These are phyloP conservation scores for Eucalyptus leucophloia DNA, from an alignment of 345 rosid genomes.

Conservation along the genomic window DNA sequence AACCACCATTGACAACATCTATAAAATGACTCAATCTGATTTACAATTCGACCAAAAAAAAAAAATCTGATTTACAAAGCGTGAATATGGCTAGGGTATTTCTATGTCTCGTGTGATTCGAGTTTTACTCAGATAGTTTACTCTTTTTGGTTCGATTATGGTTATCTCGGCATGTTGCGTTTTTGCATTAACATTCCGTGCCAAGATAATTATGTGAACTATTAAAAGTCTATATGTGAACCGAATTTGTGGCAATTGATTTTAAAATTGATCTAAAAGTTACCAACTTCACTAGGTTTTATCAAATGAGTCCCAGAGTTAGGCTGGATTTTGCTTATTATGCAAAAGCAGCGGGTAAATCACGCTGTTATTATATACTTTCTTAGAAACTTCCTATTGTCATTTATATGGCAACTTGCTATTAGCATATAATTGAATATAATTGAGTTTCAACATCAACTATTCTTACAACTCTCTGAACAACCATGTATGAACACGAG, in stretches of 20 bases:
- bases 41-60: no score
- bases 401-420: not conserved
- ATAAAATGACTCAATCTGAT: no score
- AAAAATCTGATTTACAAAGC: no score
- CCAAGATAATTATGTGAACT: not conserved
- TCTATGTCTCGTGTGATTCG: not conserved
- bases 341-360: not conserved
- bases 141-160: not conserved
- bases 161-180: not conserved
- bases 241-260: not conserved
- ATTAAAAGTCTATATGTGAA: not conserved
- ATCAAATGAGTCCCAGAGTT: not conserved
- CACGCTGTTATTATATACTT: not conserved
- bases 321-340: not conserved
- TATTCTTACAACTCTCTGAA: not conserved
- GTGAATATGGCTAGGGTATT: not conserved
- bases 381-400: not conserved
- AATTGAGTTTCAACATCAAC: not conserved
- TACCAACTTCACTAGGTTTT: not conserved
- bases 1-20: no score
- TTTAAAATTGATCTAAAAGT: not conserved
- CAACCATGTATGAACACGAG: not conserved
- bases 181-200: not conserved
- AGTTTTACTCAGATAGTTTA: not conserved
- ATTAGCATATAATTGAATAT: accelerated